phyloP scores from a whole-genome alignment of 108 stramenopile genomes.

The Conticribra weissflogii region DNA sequence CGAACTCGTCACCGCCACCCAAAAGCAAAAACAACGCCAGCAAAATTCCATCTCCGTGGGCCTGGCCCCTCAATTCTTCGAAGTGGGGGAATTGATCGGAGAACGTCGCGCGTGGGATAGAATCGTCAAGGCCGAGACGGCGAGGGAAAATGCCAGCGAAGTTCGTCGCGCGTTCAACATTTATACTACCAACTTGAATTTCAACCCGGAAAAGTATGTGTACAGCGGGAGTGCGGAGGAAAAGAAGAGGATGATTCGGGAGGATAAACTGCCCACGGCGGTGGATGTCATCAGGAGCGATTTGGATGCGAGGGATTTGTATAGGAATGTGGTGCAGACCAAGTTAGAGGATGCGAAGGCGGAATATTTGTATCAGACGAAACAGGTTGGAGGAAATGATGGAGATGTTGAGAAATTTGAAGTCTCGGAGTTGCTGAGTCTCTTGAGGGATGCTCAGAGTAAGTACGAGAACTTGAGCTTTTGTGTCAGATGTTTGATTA shows the following conservation, averaged over 20 bases:
- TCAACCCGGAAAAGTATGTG: constrained; percentile 44
- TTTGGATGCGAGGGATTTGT: constrained; percentile 79
- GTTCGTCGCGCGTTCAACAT: constrained; percentile 59
- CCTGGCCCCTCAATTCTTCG: constrained; percentile 39
- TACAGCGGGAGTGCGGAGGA: constrained; percentile 48
- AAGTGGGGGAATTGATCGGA: constrained; percentile 52
- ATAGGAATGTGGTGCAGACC: constrained; percentile 68
- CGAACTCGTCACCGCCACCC: constrained; percentile 25
- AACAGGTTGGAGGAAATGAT: constrained; percentile 17
- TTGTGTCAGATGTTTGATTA: too few relatives aligned
- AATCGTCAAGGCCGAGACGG: constrained; percentile 45
- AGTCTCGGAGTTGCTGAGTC: constrained; percentile 25
- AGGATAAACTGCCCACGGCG: constrained; percentile 63
- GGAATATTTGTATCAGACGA: constrained; percentile 54
- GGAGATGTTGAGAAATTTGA: constrained; percentile 45
- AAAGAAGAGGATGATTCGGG: constrained; percentile 51
- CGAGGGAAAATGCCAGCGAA: constrained; percentile 40
- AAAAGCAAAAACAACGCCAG: constrained; percentile 40
- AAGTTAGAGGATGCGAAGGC: constrained; percentile 71
- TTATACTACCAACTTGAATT: constrained; percentile 58
- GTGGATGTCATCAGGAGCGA: constrained; percentile 74
- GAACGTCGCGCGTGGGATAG: constrained; percentile 55
- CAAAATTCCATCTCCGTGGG: constrained; percentile 30
- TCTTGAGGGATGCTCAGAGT: constrained; percentile 47
- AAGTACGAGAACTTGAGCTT: too few relatives aligned